Conservation (phyloP, 257 asterid species). For the Fraxinus cuspidata region DNA sequence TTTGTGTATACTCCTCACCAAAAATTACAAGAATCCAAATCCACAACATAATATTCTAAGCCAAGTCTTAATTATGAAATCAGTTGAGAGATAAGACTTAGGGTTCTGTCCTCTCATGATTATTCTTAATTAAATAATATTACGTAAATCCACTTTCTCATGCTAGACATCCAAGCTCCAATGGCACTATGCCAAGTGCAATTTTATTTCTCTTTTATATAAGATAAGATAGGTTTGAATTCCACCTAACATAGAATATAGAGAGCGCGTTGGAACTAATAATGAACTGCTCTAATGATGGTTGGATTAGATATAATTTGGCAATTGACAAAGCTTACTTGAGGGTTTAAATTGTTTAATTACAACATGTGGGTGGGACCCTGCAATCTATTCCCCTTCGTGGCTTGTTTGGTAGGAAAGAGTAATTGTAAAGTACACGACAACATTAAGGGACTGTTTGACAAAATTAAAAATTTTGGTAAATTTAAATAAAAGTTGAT, state of each 20-base stretch:
- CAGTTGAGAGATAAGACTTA: conserved; percentile 36
- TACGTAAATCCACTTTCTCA: conserved; percentile 1
- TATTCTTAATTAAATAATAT: conserved; percentile 38
- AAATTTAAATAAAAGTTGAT: too few relatives aligned
- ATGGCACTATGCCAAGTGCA: conserved; percentile 16
- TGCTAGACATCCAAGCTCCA: conserved; percentile 23
- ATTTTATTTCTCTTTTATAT: neutral
- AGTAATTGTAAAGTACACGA: too few relatives aligned
- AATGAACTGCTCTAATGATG: conserved; percentile 40
- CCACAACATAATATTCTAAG: conserved; percentile 9
- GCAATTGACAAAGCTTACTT: conserved; percentile 36
- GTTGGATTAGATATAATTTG: conserved; percentile 26
- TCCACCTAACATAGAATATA: conserved; percentile 30
- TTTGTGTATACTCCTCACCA: too few relatives aligned
- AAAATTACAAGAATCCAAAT: too few relatives aligned
- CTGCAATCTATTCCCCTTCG: too few relatives aligned
- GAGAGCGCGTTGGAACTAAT: conserved; percentile 21
- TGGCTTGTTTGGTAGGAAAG: too few relatives aligned
- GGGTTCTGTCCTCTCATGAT: conserved; percentile 51
- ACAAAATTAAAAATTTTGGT: too few relatives aligned
- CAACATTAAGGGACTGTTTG: too few relatives aligned
- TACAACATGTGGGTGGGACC: too few relatives aligned
- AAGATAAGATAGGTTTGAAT: neutral
- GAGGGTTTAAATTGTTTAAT: too few relatives aligned
- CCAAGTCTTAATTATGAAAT: conserved; percentile 31